Evolutionary conservation across 257 asterid species (phyloP).

Genomic region (Nicotiana paniculata): DNA sequence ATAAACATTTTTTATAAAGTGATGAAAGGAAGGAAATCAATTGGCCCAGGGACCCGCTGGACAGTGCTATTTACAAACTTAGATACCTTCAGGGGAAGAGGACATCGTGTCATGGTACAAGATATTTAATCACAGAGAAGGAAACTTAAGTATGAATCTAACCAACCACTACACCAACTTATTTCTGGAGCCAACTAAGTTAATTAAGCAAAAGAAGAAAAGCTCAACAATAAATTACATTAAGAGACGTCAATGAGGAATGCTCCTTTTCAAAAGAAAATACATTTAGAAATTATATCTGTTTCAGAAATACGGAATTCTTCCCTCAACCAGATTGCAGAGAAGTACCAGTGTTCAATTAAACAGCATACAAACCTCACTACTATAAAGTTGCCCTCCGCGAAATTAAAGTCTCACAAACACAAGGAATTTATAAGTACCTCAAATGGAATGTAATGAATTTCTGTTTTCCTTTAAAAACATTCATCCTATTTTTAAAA

Average conservation of each 20-base stretch:
- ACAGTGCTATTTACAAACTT: not conserved
- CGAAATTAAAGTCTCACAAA: not conserved
- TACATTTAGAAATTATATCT: not conserved
- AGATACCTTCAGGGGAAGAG: not conserved
- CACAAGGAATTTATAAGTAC: not conserved
- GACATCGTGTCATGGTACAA: not conserved
- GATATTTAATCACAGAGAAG: not conserved
- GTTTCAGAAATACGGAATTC: not conserved
- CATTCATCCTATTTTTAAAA: not conserved
- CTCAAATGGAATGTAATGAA: not conserved
- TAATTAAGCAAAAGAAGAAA: not conserved
- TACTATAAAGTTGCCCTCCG: not conserved
- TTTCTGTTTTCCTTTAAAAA: not conserved
- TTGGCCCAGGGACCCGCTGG: not conserved
- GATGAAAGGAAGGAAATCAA: not conserved
- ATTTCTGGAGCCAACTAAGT: not conserved
- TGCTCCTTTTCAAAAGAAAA: not conserved
- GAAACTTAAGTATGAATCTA: not conserved
- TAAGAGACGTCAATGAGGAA: not conserved
- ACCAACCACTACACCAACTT: not conserved
- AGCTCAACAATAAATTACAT: not conserved
- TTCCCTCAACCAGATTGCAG: not conserved
- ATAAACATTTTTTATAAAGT: not conserved
- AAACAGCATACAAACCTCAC: not conserved
- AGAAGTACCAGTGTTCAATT: not conserved